phyloP scores from a whole-genome alignment of 2,329 filamentous ascomycete species.

The Aureobasidium sp. region DNA sequence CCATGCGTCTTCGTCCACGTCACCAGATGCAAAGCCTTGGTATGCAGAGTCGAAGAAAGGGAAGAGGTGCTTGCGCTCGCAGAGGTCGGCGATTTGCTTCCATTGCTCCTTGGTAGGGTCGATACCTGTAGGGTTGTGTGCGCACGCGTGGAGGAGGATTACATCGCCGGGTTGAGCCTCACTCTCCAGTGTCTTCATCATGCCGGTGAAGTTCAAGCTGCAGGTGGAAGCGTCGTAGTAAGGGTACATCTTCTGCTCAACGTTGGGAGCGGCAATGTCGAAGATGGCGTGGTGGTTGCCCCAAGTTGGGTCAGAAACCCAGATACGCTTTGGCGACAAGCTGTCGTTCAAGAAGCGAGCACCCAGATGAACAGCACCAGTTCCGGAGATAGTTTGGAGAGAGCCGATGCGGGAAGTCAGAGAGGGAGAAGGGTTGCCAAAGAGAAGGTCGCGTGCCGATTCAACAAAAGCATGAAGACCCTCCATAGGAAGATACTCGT shows the following conservation, averaged over 20 bases:
- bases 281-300: constrained; percentile 28
- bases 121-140: constrained; percentile 33
- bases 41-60: constrained; percentile 33
- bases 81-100: constrained; percentile 26
- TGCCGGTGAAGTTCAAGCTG: constrained; percentile 25
- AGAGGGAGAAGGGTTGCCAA: constrained; percentile 18
- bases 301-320: constrained; percentile 26
- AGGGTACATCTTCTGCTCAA: constrained; percentile 16
- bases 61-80: constrained; percentile 23
- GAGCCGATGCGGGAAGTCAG: constrained; percentile 19
- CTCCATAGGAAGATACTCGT: constrained; percentile 92
- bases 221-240: constrained; percentile 25
- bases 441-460: constrained; percentile 21
- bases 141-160: constrained; percentile 30
- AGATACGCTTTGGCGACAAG: constrained; percentile 42
- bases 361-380: constrained; percentile 81
- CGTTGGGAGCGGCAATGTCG: constrained; percentile 16
- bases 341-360: constrained; percentile 85
- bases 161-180: constrained; percentile 24
- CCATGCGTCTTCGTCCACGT: constrained; percentile 28
- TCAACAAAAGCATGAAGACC: constrained; percentile 61
- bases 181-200: constrained; percentile 20
- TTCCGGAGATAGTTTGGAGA: constrained; percentile 88
- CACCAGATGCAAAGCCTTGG: constrained; percentile 31
- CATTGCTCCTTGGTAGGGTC: constrained; percentile 30